Evolutionary conservation across 176 grass and related monocot genomes (phyloP).

Genomic region (Elaeis guineensis): DNA sequence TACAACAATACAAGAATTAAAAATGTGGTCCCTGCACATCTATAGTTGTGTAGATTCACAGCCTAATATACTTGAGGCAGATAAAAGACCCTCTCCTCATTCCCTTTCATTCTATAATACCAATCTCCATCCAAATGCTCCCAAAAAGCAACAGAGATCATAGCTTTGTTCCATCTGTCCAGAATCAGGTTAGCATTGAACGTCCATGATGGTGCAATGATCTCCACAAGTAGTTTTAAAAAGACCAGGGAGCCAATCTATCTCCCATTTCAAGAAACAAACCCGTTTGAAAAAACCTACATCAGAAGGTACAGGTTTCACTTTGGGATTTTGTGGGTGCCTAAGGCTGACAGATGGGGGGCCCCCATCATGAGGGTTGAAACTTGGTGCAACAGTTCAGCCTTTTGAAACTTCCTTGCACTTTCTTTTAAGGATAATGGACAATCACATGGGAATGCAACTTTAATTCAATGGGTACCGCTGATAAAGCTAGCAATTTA

Average conservation of each 20-base stretch:
- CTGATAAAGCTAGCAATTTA: constrained; percentile 58
- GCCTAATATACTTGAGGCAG: constrained; percentile 43
- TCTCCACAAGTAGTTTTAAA: constrained; percentile 35
- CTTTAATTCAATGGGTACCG: constrained; percentile 33
- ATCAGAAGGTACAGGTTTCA: too few relatives aligned
- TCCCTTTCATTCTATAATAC: constrained; percentile 50
- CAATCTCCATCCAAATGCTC: constrained; percentile 59
- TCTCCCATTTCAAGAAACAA: constrained; percentile 12
- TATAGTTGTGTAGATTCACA: not conserved
- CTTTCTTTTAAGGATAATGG: constrained; percentile 11
- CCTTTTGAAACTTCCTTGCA: constrained; percentile 12
- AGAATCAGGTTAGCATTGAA: constrained; percentile 1
- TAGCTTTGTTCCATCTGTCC: constrained; percentile 81
- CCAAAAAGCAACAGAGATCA: constrained; percentile 60
- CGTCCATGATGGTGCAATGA: constrained; percentile 61
- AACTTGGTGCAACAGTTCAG: not conserved
- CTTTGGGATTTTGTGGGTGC: not conserved
- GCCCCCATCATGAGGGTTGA: constrained; percentile 6
- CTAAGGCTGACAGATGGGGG: constrained; percentile 24
- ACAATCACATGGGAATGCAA: constrained; percentile 26
- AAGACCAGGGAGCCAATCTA: constrained; percentile 23
- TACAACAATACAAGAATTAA: too few relatives aligned
- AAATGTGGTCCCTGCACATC: too few relatives aligned
- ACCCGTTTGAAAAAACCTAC: constrained; percentile 6
- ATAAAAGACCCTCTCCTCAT: constrained; percentile 50